Percentiles rank a stretch among this genome's conserved stretches.
Conservation (phyloP, 2,329 filamentous ascomycete species). For the Aquanectria penicillioides region DNA sequence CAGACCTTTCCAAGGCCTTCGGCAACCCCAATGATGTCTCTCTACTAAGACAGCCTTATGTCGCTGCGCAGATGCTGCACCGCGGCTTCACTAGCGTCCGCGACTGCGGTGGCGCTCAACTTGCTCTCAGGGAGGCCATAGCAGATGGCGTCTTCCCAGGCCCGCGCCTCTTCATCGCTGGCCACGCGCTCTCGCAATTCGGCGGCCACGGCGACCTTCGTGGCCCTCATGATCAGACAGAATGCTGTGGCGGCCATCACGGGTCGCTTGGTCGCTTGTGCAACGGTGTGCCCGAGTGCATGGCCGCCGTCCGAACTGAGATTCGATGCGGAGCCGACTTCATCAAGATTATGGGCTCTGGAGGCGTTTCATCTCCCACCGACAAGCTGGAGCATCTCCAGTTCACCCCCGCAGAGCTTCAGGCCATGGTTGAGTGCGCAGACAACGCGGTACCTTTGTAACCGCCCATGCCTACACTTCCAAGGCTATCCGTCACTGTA, state of each 20-base stretch:
- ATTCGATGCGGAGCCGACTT: slow-evolving; percentile 66
- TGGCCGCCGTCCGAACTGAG: slow-evolving; percentile 62
- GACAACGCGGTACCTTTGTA: slow-evolving; percentile 60
- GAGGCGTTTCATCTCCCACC: slow-evolving; percentile 65
- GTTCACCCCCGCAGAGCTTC: slow-evolving; percentile 65
- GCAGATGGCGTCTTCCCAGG: slow-evolving; percentile 62
- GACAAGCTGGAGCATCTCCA: slow-evolving; percentile 64
- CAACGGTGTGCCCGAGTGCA: slow-evolving; percentile 64
- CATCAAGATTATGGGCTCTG: slow-evolving; percentile 69
- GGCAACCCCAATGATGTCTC: slow-evolving; percentile 48
- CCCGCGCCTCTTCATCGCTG: slow-evolving; percentile 64
- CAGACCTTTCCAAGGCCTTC: slow-evolving; percentile 38
- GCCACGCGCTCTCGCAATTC: slow-evolving; percentile 64
- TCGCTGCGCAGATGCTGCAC: slow-evolving; percentile 59
- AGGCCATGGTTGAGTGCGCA: slow-evolving; percentile 61
- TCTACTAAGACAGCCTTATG: slow-evolving; percentile 57
- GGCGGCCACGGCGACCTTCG: slow-evolving; percentile 66
- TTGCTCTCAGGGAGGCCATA: slow-evolving; percentile 65
- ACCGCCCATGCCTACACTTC: slow-evolving; percentile 68
- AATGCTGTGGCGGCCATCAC: slow-evolving; percentile 56
- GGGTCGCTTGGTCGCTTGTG: slow-evolving; percentile 53
- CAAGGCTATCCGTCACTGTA: slow-evolving; percentile 61
- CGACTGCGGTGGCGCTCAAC: slow-evolving; percentile 65
- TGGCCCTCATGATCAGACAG: slow-evolving; percentile 46
- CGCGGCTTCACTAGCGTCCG: slow-evolving; percentile 68